Percentiles rank a stretch among this genome's conserved stretches.
phyloP scores from a whole-genome alignment of 768 basidiomycete genomes.

The Plicaturopsis crispa region DNA sequence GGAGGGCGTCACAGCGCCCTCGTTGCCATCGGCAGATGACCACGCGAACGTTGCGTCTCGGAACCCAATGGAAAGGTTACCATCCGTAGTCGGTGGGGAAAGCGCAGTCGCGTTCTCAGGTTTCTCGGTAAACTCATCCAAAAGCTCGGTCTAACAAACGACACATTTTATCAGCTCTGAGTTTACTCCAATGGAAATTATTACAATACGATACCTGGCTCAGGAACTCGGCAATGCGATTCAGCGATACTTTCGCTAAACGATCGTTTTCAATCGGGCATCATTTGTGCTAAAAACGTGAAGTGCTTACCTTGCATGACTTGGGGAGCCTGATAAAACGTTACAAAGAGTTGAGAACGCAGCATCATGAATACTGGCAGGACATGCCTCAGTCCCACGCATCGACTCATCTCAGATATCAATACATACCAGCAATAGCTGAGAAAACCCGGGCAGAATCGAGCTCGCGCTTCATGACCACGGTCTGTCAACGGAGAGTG shows the following conservation, averaged over 20 bases:
- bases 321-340: slow-evolving; percentile 23
- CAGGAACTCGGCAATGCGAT: background rate
- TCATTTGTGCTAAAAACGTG: no score
- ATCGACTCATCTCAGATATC: no score
- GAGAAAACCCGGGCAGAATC: slow-evolving; percentile 32
- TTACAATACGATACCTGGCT: background rate
- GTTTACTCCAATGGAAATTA: background rate
- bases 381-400: no score
- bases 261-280: no score
- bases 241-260: background rate
- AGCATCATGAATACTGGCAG: slow-evolving; percentile 61
- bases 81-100: background rate
- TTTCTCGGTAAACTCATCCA: slow-evolving; percentile 31
- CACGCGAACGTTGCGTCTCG: slow-evolving; percentile 11
- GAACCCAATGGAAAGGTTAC: slow-evolving; percentile 12
- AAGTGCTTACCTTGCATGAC: background rate
- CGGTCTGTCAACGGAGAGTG: slow-evolving; percentile 16
- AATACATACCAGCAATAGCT: slow-evolving; percentile 25
- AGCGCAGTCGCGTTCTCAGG: background rate
- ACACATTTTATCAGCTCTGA: background rate
- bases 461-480: slow-evolving; percentile 28
- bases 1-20: slow-evolving; percentile 30
- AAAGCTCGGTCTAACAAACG: slow-evolving; percentile 35
- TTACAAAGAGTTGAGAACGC: slow-evolving; percentile 36
- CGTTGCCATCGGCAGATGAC: slow-evolving; percentile 12